Conservation (phyloP, 192 early-diverging fungal species). For the Mortierella hygrophila region DNA sequence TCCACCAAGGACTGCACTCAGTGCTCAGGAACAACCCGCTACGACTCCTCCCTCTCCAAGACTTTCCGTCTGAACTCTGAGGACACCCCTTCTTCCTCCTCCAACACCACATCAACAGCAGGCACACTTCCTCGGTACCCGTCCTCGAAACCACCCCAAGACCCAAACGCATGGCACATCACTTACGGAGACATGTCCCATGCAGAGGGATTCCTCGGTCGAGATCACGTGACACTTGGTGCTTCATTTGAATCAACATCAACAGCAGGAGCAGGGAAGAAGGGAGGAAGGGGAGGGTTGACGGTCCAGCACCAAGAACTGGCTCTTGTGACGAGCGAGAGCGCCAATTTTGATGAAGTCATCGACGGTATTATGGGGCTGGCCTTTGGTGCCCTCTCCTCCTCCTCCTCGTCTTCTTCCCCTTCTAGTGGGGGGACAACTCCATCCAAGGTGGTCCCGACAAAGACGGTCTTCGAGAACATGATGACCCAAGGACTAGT, state of each 20-base stretch:
- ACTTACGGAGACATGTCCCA: constrained; percentile 27
- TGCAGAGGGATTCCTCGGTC: constrained; percentile 19
- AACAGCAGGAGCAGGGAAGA: neutral
- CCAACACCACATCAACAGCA: neutral
- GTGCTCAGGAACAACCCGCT: constrained; percentile 25
- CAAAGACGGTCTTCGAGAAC: constrained; percentile 62
- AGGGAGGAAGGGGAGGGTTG: neutral
- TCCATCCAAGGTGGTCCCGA: neutral
- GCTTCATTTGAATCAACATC: neutral
- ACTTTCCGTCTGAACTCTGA: constrained; percentile 12
- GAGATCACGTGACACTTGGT: constrained; percentile 14
- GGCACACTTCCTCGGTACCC: neutral
- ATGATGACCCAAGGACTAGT: constrained; percentile 66
- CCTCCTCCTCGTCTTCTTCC: neutral
- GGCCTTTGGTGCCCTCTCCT: constrained; percentile 61
- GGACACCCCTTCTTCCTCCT: neutral
- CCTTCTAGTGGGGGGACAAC: too few species aligned
- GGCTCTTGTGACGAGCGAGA: constrained; percentile 12
- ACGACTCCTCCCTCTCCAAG: neutral
- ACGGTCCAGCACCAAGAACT: neutral
- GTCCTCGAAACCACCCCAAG: neutral
- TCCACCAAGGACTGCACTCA: constrained; percentile 17
- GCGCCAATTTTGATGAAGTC: constrained; percentile 61
- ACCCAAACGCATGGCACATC: constrained; percentile 23
- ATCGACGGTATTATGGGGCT: constrained; percentile 75